phyloP scores from a whole-genome alignment of 495 filamentous ascomycete species.

The Aspergillus sparsus region DNA sequence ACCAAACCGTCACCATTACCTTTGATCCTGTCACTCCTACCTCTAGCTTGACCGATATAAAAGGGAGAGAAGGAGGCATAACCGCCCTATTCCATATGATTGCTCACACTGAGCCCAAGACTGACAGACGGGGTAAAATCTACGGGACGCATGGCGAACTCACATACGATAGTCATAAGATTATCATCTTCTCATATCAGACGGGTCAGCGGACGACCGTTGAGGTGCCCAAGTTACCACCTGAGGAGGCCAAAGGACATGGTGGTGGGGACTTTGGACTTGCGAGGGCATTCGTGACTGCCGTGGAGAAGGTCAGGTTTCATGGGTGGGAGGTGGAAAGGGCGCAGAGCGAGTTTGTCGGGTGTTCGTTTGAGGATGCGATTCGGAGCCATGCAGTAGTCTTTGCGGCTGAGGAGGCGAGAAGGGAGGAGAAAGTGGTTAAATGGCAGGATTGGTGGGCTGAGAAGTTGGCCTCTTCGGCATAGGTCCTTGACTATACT shows the following conservation, averaged over 20 bases:
- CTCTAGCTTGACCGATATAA: neutral
- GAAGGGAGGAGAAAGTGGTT: slow-evolving; percentile 66
- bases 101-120: slow-evolving; percentile 82
- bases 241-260: slow-evolving; percentile 52
- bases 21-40: slow-evolving; percentile 59
- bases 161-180: slow-evolving; percentile 59
- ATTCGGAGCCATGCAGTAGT: slow-evolving; percentile 90
- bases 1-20: slow-evolving; percentile 80
- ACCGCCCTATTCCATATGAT: slow-evolving; percentile 93
- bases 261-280: slow-evolving; percentile 89
- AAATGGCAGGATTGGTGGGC: slow-evolving; percentile 81
- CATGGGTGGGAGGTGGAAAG: slow-evolving; percentile 62
- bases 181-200: slow-evolving; percentile 46
- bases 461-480: slow-evolving; percentile 32
- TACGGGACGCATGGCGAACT: slow-evolving; percentile 89
- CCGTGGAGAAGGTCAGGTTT: slow-evolving; percentile 78
- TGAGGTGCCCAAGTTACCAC: slow-evolving; percentile 38
- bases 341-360: slow-evolving; percentile 75
- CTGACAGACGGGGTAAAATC: slow-evolving; percentile 75
- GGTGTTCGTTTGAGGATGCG: slow-evolving; percentile 80
- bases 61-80: slow-evolving; percentile 59
- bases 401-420: slow-evolving; percentile 89
- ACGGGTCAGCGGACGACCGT: slow-evolving; percentile 27
- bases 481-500: neutral
- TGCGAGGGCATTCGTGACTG: slow-evolving; percentile 73